phyloP scores from a whole-genome alignment of 176 grass and related monocot species.

The Bromus sterilis region DNA sequence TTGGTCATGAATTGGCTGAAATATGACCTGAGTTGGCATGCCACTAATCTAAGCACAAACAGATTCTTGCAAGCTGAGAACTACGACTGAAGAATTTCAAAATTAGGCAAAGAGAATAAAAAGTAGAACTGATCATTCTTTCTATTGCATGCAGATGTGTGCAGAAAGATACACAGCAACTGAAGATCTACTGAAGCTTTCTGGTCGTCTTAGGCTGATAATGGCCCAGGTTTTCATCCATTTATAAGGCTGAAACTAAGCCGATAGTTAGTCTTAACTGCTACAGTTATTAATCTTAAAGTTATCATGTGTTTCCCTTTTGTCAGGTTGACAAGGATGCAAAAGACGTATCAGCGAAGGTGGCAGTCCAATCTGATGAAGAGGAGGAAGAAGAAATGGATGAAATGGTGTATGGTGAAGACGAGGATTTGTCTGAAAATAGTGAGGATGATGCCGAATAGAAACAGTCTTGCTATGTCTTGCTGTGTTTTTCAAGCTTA shows the following conservation, averaged over 20 bases:
- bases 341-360: conserved; percentile 16
- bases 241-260: conserved; percentile 8
- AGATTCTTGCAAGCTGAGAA: neutral
- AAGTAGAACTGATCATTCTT: neutral
- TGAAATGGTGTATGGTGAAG: conserved; percentile 81
- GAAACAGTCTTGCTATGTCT: neutral
- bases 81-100: neutral
- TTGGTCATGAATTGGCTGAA: neutral
- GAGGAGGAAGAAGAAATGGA: conserved; percentile 61
- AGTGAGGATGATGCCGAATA: conserved; percentile 38
- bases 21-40: neutral
- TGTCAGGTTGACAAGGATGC: conserved; percentile 44
- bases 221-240: conserved; percentile 56
- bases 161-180: conserved; percentile 37
- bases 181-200: conserved; percentile 70
- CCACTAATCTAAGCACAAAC: neutral
- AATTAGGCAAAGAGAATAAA: neutral
- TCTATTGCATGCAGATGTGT: conserved; percentile 56
- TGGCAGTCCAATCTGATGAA: conserved; percentile 18
- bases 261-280: neutral
- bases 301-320: neutral
- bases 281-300: neutral
- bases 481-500: neutral
- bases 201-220: conserved; percentile 68
- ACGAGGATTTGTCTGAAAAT: conserved; percentile 46